phyloP scores from a whole-genome alignment of 208 protist species.

The Trichomonas vaginalis region DNA sequence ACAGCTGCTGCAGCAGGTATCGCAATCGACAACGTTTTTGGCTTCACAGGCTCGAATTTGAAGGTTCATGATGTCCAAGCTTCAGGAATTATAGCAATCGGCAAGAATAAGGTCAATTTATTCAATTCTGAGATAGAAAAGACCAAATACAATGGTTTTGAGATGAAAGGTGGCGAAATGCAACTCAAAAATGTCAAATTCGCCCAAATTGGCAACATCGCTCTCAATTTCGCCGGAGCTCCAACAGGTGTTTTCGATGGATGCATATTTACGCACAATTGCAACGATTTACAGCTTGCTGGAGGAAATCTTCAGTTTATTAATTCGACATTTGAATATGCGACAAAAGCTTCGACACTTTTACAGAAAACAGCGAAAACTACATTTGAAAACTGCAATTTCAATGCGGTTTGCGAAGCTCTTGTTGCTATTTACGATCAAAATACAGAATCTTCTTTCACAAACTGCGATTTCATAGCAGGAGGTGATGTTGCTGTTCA shows the following conservation, averaged over 20 bases:
- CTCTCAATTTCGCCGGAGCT: not conserved
- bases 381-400: not conserved
- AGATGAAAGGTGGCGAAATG: not conserved
- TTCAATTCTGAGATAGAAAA: not conserved
- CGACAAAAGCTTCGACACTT: not conserved
- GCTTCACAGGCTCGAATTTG: not conserved
- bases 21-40: not conserved
- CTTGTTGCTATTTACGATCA: not conserved
- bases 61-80: not conserved
- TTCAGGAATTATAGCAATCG: not conserved
- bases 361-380: not conserved
- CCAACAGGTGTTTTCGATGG: not conserved
- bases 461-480: not conserved
- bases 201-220: not conserved
- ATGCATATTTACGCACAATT: not conserved
- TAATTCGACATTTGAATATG: not conserved
- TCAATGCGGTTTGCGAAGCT: not conserved
- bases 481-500: not conserved
- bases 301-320: not conserved
- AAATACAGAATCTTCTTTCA: not conserved
- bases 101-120: not conserved
- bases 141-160: not conserved
- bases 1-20: not conserved
- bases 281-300: not conserved
- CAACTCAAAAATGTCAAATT: not conserved